Conservation (phyloP, 139 green algal genomes). For the Limnomonas spitsbergensis region DNA sequence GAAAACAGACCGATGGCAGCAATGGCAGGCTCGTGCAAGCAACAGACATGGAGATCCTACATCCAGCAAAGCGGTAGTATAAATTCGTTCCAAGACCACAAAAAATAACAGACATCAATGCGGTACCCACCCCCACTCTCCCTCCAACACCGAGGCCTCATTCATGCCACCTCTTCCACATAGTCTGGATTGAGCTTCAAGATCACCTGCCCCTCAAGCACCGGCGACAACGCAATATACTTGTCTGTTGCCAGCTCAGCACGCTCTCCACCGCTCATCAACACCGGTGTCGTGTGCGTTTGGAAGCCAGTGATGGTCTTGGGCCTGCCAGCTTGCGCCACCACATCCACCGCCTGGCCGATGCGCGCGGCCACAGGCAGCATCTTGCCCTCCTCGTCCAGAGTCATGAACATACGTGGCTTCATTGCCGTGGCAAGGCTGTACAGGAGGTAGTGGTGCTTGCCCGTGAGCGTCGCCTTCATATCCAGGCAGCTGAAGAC, state of each 20-base stretch:
- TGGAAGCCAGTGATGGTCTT: slow-evolving; percentile 98
- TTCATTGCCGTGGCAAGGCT: slow-evolving; percentile 82
- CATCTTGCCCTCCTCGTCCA: slow-evolving; percentile 83
- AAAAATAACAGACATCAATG: too few relatives aligned
- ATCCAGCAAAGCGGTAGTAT: too few relatives aligned
- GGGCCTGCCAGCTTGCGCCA: slow-evolving; percentile 86
- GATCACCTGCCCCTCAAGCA: slow-evolving; percentile 94
- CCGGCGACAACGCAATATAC: slow-evolving; percentile 77
- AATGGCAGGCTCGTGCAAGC: too few relatives aligned
- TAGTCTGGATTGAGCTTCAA: slow-evolving; percentile 94
- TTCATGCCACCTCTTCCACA: slow-evolving; percentile 73
- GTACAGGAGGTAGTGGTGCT: slow-evolving; percentile 93
- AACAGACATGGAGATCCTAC: too few relatives aligned
- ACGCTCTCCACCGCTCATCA: slow-evolving; percentile 86
- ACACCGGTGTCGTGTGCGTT: slow-evolving; percentile 95
- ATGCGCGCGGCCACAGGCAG: slow-evolving; percentile 82
- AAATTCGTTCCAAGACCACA: too few relatives aligned
- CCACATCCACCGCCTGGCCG: slow-evolving; percentile 92
- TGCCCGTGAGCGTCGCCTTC: slow-evolving; percentile 77
- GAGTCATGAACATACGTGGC: slow-evolving; percentile 94
- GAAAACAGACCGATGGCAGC: too few relatives aligned
- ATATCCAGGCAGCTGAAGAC: slow-evolving; percentile 76
- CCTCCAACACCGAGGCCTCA: too few relatives aligned
- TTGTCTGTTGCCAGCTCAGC: slow-evolving; percentile 95
- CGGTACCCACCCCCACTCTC: too few relatives aligned